Base-by-base conservation (phyloP, 257 asterid genomes). In the Anisodus tanguticus region DNA sequence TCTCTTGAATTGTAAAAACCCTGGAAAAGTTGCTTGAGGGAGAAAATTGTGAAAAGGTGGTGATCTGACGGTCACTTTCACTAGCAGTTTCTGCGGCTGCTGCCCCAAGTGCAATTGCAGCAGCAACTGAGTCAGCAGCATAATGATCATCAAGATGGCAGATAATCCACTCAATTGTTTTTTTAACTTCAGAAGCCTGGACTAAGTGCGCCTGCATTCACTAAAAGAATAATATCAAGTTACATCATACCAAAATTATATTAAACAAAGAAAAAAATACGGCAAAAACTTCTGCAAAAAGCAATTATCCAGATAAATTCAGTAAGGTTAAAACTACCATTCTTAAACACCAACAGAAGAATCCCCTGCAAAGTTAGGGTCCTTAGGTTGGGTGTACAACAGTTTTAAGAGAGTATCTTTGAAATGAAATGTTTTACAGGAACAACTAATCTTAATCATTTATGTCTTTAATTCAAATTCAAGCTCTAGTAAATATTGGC, bases 81-180 rank as follows among this genome's bases (percentile, higher is more conserved):
- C 87, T 92, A 86, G 91, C 88, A 80, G 90, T 82, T 71, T 93
- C 98, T 53, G 96, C 92, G 85, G 94, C 92, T 77, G 95, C 90
- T 83, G 99, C 98, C 58, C 97, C 99, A 86, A 91, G 95, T 85
- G 98, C 97, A 84, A 95, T 93, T 83, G 99, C 98, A 90, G 99
- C 97, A 90, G 99, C 98, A 86, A 97, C 99, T 58, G 99, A 93
- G 83, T 93, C 97, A 88, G 98, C 99, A 86, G 98, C 99, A 86
- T 97, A 97, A 89, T 97, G 99, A 85, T 94, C 98, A 83, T 90
- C 92, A 84, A 93, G 97, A 90, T 93, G 94, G 84, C 93, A 93
- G 95, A 97, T 90, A 85, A 95, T 93, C 98, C 98, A 93, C 87
- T 97, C 99, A 86, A 97, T 93, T 86, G 98, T 93, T 85, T 92